These are phyloP conservation scores for Stygiomarasmius scandens DNA, from an alignment of 1,284 basidiomycete species.

Conservation along the genomic window DNA sequence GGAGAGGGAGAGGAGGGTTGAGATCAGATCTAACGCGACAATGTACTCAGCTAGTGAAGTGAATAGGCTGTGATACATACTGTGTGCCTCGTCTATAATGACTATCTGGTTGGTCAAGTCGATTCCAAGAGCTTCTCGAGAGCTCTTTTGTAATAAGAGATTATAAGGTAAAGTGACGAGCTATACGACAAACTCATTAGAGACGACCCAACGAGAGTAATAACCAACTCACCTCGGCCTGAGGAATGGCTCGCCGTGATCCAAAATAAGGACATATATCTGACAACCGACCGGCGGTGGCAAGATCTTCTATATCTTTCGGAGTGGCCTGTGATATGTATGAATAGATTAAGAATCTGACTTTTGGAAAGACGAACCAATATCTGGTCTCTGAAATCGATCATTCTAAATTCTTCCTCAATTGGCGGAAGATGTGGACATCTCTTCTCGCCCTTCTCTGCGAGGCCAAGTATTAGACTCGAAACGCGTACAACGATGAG, in stretches of 20 bases:
- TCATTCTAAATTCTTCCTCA: constrained; percentile 73
- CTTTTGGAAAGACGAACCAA: constrained; percentile 53
- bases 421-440: constrained; percentile 82
- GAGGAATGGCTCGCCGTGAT: constrained; percentile 82
- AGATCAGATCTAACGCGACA: constrained; percentile 72
- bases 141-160: constrained; percentile 82
- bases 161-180: constrained; percentile 94
- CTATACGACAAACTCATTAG: constrained; percentile 41
- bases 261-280: constrained; percentile 94
- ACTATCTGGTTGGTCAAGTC: constrained; percentile 84
- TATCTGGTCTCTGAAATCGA: constrained; percentile 90
- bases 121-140: constrained; percentile 87
- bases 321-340: constrained; percentile 84
- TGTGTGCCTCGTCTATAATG: constrained; percentile 96
- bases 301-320: constrained; percentile 94
- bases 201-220: not conserved
- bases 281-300: constrained; percentile 64
- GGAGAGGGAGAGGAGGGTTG: constrained; percentile 87
- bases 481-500: constrained; percentile 6
- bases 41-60: no score
- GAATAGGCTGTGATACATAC: constrained; percentile 46
- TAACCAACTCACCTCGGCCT: constrained; percentile 73
- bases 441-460: constrained; percentile 64
- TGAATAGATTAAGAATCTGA: constrained; percentile 3
- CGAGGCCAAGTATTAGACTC: constrained; percentile 2